Conservation (phyloP, 179 eudicot species). For the Vitellaria paradoxa region DNA sequence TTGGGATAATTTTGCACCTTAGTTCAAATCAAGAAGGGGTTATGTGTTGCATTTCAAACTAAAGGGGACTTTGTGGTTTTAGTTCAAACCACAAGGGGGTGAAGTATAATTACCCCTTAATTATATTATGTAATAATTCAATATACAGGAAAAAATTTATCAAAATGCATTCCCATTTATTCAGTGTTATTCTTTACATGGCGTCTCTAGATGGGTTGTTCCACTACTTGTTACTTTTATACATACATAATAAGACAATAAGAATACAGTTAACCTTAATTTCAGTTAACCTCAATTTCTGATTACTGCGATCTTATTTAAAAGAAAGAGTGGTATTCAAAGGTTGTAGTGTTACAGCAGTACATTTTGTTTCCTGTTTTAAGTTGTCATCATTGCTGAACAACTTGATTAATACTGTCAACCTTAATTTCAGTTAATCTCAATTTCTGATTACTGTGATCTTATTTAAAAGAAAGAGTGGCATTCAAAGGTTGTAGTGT, state of each 20-base stretch:
- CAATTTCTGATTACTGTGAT: neutral
- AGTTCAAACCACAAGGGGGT: too few relatives aligned
- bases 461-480: conserved; percentile 1
- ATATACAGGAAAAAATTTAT: neutral
- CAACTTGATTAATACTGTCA: neutral
- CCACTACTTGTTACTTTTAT: neutral
- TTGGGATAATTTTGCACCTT: too few relatives aligned
- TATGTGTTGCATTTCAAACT: too few relatives aligned
- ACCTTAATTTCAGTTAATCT: too few relatives aligned
- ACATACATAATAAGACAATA: neutral
- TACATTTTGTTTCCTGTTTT: neutral
- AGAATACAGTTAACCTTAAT: too few relatives aligned
- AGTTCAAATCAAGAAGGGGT: too few relatives aligned
- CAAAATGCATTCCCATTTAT: neutral
- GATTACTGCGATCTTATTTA: neutral
- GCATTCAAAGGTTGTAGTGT: neutral
- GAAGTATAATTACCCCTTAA: neutral
- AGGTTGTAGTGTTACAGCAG: neutral
- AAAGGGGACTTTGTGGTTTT: too few relatives aligned
- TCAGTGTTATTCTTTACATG: neutral
- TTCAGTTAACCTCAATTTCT: neutral
- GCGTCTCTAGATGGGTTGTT: neutral
- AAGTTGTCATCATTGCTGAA: neutral
- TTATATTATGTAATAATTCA: neutral
- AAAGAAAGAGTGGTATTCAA: conserved; percentile 4